Evolutionary conservation across 2,329 filamentous ascomycete genomes (phyloP).

Genomic region (Xenoacremonium recifei): DNA sequence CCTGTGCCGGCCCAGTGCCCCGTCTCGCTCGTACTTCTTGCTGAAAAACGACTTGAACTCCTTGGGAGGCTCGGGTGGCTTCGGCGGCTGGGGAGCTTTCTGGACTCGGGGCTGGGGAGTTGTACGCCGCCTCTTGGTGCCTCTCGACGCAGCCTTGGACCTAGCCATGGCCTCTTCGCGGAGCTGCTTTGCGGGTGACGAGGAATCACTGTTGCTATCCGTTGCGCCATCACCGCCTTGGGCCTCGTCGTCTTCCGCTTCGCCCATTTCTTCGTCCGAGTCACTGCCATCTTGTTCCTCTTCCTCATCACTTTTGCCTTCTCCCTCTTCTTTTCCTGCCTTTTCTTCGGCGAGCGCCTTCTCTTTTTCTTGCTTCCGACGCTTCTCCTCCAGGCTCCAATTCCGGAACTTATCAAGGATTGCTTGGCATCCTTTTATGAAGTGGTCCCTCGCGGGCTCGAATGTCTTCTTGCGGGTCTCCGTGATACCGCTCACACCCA

Average conservation of each 20-base stretch:
- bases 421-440: conserved; percentile 77
- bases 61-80: conserved; percentile 41
- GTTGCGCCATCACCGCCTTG: conserved; percentile 47
- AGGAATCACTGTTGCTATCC: conserved; percentile 53
- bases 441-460: conserved; percentile 80
- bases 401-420: conserved; percentile 84
- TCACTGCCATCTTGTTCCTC: conserved; percentile 20
- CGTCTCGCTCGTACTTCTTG: conserved; percentile 76
- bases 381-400: conserved; percentile 90
- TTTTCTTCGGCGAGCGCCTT: conserved; percentile 40
- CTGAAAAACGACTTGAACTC: conserved; percentile 86
- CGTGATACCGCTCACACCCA: conserved; percentile 84
- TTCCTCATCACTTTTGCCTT: conserved; percentile 20
- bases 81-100: conserved; percentile 23
- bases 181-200: conserved; percentile 64
- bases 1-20: conserved; percentile 70
- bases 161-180: conserved; percentile 67
- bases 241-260: conserved; percentile 46
- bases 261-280: conserved; percentile 36
- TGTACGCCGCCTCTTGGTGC: conserved; percentile 30
- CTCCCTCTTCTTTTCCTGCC: conserved; percentile 31
- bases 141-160: conserved; percentile 40
- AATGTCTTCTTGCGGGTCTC: conserved; percentile 84
- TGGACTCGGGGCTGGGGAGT: conserved; percentile 21
- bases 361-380: conserved; percentile 73